Conservation (phyloP, 225 moss, liverwort and hornwort species). For the Physcomitrellopsis africana region DNA sequence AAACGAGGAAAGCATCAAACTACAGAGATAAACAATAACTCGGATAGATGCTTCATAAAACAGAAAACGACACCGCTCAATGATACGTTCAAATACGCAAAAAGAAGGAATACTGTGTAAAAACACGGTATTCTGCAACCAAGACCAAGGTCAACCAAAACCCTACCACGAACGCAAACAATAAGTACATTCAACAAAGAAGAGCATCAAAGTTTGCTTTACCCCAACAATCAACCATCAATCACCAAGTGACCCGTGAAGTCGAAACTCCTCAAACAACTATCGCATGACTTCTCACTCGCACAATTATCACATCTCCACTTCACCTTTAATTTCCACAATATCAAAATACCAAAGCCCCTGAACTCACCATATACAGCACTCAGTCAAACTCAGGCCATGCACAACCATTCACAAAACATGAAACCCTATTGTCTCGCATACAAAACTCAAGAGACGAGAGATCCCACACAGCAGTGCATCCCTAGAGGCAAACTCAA, state of each 20-base stretch:
- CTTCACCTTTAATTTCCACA: not conserved
- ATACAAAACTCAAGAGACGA: not conserved
- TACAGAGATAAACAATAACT: no score
- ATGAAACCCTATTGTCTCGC: constrained; percentile 4
- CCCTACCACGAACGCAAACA: no score
- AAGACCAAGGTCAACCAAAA: no score
- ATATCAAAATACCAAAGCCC: not conserved
- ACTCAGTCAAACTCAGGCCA: not conserved
- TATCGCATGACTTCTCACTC: constrained; percentile 1
- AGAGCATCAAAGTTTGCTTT: not conserved
- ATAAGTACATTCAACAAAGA: no score
- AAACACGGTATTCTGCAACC: no score
- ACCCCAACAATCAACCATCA: not conserved
- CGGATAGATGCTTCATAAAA: no score
- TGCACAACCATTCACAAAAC: not conserved
- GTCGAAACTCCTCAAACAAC: not conserved
- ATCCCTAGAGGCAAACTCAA: not conserved
- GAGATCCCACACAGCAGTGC: not conserved
- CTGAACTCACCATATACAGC: constrained; percentile 5
- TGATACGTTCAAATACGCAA: no score
- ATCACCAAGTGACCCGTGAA: not conserved
- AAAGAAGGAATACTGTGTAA: no score
- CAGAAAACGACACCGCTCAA: no score
- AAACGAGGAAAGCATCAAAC: no score
- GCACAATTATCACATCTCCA: constrained; percentile 7